phyloP scores from a whole-genome alignment of 1,284 basidiomycete species.

The Erythrobasidium hasegawianum region DNA sequence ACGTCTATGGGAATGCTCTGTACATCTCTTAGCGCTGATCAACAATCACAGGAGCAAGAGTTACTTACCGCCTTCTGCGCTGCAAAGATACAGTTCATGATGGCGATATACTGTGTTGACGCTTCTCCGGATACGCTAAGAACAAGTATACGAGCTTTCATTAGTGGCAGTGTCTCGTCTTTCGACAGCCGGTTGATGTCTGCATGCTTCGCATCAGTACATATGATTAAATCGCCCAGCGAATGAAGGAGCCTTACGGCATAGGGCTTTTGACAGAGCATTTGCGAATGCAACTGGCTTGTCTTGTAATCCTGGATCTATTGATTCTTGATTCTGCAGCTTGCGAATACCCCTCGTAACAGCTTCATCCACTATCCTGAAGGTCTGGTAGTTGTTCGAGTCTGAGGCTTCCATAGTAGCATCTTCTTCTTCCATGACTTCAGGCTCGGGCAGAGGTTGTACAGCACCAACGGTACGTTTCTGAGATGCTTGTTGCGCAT shows the following conservation, averaged over 20 bases:
- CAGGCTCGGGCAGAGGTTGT: conserved; percentile 18
- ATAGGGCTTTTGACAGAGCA: conserved; percentile 81
- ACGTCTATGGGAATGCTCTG: conserved; percentile 95
- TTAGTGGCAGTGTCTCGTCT: conserved; percentile 50
- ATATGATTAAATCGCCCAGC: neutral
- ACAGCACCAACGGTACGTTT: conserved; percentile 15
- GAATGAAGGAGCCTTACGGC: conserved; percentile 59
- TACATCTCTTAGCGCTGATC: neutral
- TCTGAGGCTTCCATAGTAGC: conserved; percentile 52
- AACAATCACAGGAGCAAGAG: neutral
- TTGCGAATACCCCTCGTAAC: conserved; percentile 65
- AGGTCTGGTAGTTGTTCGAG: conserved; percentile 76
- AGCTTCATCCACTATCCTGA: conserved; percentile 58
- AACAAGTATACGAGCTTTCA: conserved; percentile 72
- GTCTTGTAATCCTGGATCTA: conserved; percentile 55
- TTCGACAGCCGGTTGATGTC: conserved; percentile 75
- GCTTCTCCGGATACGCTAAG: conserved; percentile 87
- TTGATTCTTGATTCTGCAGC: conserved; percentile 59
- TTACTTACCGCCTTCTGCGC: conserved; percentile 83
- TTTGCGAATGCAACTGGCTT: conserved; percentile 69
- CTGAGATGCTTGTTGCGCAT: conserved; percentile 42
- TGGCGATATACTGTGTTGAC: conserved; percentile 83
- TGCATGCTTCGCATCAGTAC: conserved; percentile 48
- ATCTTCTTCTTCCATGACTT: conserved; percentile 7
- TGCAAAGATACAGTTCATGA: conserved; percentile 99